Base-by-base conservation (phyloP, 805 yeast species). In the Schwanniomyces vanrijiae region DNA sequence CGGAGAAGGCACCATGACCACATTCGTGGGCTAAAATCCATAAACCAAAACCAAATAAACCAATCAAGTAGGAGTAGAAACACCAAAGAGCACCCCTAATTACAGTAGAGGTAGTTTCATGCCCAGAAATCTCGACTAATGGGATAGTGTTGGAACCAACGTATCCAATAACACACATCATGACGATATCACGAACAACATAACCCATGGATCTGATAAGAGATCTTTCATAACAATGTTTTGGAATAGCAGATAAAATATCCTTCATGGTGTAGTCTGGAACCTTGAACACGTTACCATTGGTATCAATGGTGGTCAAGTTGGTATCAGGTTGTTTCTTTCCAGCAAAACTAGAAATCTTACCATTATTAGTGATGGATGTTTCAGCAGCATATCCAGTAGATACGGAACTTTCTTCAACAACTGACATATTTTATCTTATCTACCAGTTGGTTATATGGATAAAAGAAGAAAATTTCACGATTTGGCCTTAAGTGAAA, bases 11-110 rank as follows among this genome's bases (percentile, higher is more conserved):
- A 44, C 76, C 77, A 60, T 81, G 86, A 37, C 86, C 85, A 69
- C 86, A 81, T 64, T 80, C 84, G 60, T 80, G 85, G 40, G 83
- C 84, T 60, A 81, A 62, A 51, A 81, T 78, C 86, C 85, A 81
- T 43, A 80, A 61, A 38, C 86, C 86, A 47, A 79, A 75, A 5
- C 82, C 81, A 53, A 78, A 73, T 48, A 79, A 65, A 45, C 83
- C 79, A 52, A 71, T 64, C 49, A 60, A 48, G 53, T 62, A 66
- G 38, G 75, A 62, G 52, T 74, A 68, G 22, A 66, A 58, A 45
- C 57, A 53, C 80, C 78, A 79, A 6, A 72, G 62, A 0, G 64
- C 66, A 48, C 71, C 71, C 58, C 82, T 69, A 11, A 64, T 43
- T 40, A 31, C 44, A 25, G 53, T 46, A 26, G 67, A 61, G 34